These are phyloP conservation scores for Knufia fluminis DNA, from an alignment of 2,329 filamentous ascomycete species.

Conservation along the genomic window DNA sequence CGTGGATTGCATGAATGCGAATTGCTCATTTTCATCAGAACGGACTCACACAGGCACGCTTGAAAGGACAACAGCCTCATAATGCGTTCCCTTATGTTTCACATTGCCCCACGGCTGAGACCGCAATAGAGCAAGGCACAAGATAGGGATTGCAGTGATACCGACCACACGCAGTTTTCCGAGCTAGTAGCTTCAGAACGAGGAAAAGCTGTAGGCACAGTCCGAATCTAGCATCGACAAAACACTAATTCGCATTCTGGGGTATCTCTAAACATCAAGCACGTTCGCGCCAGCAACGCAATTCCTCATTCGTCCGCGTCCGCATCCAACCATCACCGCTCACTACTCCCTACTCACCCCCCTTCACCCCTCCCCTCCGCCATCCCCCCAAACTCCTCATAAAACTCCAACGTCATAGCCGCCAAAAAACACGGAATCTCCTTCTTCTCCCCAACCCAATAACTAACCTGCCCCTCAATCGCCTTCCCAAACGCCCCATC, in stretches of 20 bases:
- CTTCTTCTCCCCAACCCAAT: constrained; percentile 90
- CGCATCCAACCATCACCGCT: neutral
- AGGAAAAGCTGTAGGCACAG: too few species aligned
- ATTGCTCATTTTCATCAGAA: too few species aligned
- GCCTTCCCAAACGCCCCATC: constrained; percentile 75
- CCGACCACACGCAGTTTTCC: too few species aligned
- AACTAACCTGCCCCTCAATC: constrained; percentile 79
- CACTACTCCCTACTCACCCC: neutral
- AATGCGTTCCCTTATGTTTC: too few species aligned
- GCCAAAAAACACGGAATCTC: constrained; percentile 91
- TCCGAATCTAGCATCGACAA: too few species aligned
- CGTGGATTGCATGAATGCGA: too few species aligned
- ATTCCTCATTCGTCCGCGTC: neutral
- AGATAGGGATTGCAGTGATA: too few species aligned
- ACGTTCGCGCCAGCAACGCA: neutral
- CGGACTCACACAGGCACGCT: too few species aligned
- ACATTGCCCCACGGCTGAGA: too few species aligned
- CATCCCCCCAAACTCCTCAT: constrained; percentile 45
- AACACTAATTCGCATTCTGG: neutral
- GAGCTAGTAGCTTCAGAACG: too few species aligned
- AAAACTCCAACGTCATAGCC: constrained; percentile 86
- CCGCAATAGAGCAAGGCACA: too few species aligned
- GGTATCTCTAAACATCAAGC: neutral
- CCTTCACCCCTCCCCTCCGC: neutral
- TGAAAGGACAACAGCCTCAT: too few species aligned